Evolutionary conservation across 257 asterid genomes (phyloP).

Genomic region (Oldenlandia corymbosa): DNA sequence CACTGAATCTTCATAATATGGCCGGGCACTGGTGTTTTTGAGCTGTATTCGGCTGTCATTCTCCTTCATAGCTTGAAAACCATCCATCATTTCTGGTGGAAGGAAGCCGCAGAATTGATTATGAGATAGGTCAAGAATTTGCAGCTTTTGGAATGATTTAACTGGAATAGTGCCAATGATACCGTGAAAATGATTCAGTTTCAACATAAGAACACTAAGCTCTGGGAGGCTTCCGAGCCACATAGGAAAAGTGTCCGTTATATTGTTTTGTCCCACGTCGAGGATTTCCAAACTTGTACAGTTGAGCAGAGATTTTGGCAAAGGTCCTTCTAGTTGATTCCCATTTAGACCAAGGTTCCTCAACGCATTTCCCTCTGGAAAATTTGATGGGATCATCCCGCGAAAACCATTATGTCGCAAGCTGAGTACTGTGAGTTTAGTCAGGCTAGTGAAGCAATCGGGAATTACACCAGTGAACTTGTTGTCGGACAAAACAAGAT

Average conservation of each 20-base stretch:
- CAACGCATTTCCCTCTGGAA: neutral
- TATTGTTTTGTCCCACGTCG: conserved; percentile 8
- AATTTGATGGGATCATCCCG: neutral
- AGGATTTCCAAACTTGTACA: conserved; percentile 15
- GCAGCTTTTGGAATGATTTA: conserved; percentile 1
- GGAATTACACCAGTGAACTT: conserved; percentile 14
- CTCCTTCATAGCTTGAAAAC: conserved; percentile 19
- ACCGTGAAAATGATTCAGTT: conserved; percentile 14
- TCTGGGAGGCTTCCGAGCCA: conserved; percentile 12
- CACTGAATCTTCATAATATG: conserved; percentile 6
- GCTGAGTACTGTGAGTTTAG: neutral
- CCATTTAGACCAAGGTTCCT: conserved; percentile 9
- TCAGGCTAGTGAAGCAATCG: conserved; percentile 7
- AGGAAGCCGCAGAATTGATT: conserved; percentile 10
- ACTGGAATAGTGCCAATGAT: neutral
- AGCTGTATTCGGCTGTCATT: neutral
- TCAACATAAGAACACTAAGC: conserved; percentile 9
- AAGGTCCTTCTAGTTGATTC: conserved; percentile 15
- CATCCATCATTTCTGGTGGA: neutral
- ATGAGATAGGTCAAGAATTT: conserved; percentile 14
- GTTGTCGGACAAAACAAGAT: conserved; percentile 15
- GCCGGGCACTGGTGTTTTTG: neutral
- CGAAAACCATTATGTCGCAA: neutral
- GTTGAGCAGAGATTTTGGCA: conserved; percentile 15
- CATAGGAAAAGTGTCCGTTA: conserved; percentile 17